Percentiles rank a stretch among this genome's conserved stretches.
Evolutionary conservation across 768 basidiomycete species (phyloP).

Genomic region (Hypholoma sublateritium): DNA sequence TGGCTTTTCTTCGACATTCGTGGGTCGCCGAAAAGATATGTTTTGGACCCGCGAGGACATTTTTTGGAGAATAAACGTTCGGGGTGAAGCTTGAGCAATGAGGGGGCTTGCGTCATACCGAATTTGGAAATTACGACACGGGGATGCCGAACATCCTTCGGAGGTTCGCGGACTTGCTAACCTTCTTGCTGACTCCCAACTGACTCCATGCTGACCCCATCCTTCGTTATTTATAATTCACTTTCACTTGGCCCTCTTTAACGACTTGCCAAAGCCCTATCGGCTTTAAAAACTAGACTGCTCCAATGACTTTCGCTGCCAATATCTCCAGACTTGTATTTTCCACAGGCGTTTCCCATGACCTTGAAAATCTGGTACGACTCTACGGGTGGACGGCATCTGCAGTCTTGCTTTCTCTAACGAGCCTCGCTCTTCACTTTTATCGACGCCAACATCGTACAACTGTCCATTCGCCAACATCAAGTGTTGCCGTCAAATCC

Average conservation of each 20-base stretch:
- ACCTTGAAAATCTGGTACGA: background rate
- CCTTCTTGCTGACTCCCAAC: background rate
- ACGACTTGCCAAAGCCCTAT: background rate
- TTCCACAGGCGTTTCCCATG: background rate
- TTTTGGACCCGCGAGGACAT: constrained; percentile 41
- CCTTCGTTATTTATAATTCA: background rate
- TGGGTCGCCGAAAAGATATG: constrained; percentile 50
- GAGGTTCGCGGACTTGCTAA: background rate
- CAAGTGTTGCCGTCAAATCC: constrained; percentile 1
- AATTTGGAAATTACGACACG: background rate
- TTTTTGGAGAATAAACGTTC: constrained; percentile 8
- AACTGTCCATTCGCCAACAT: background rate
- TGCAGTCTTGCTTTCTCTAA: constrained; percentile 10
- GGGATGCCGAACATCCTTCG: background rate
- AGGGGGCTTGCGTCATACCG: constrained; percentile 1
- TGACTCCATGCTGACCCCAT: background rate
- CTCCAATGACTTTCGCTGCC: background rate
- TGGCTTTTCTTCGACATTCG: constrained; percentile 24
- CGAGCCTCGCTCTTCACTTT: constrained; percentile 5
- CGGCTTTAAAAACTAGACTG: background rate
- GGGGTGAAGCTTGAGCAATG: background rate
- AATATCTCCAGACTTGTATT: background rate
- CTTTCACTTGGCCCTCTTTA: background rate
- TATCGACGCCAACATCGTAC: background rate
- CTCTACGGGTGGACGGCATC: constrained; percentile 12